A percentile compares a stretch with the other conserved stretches of the same genome.
These are phyloP conservation scores for Diplodia sapinea DNA, from an alignment of 2,329 filamentous ascomycete genomes.

Conservation along the genomic window DNA sequence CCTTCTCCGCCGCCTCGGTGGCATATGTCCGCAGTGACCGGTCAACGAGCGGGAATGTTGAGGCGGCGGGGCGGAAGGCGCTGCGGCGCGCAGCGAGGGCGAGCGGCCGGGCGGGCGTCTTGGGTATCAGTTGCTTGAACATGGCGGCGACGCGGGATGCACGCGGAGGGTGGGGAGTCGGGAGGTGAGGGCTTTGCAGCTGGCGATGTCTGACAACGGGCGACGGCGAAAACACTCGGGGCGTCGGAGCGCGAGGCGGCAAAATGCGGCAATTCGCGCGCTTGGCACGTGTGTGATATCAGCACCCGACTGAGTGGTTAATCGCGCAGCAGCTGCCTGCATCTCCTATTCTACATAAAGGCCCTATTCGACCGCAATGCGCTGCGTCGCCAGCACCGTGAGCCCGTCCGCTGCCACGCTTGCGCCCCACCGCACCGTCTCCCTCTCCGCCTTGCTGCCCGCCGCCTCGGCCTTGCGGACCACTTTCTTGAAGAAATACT, in stretches of 20 bases:
- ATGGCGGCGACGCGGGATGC: conserved; percentile 47
- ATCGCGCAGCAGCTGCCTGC: neutral
- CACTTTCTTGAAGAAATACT: conserved; percentile 79
- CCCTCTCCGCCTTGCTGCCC: conserved; percentile 58
- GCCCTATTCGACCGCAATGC: conserved; percentile 39
- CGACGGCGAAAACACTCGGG: conserved; percentile 30
- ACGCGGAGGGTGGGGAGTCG: conserved; percentile 37
- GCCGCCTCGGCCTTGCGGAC: conserved; percentile 68
- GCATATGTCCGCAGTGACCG: conserved; percentile 63
- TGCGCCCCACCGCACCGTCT: conserved; percentile 56
- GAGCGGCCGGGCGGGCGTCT: conserved; percentile 53
- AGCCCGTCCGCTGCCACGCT: conserved; percentile 47
- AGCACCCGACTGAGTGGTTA: conserved; percentile 22
- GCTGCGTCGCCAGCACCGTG: conserved; percentile 38
- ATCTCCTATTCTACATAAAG: neutral
- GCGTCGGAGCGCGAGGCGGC: conserved; percentile 29
- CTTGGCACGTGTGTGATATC: conserved; percentile 30
- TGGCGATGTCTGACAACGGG: conserved; percentile 23
- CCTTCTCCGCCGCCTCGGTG: conserved; percentile 76
- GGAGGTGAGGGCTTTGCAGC: conserved; percentile 22
- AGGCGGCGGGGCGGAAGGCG: conserved; percentile 45
- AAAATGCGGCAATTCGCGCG: conserved; percentile 29
- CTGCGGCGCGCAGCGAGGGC: conserved; percentile 40
- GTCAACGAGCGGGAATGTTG: conserved; percentile 56
- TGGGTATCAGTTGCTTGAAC: conserved; percentile 60